Percentiles rank a stretch among this genome's conserved stretches.
These are phyloP conservation scores for Sisymbrium irio DNA, from an alignment of 345 rosid species.

Conservation along the genomic window DNA sequence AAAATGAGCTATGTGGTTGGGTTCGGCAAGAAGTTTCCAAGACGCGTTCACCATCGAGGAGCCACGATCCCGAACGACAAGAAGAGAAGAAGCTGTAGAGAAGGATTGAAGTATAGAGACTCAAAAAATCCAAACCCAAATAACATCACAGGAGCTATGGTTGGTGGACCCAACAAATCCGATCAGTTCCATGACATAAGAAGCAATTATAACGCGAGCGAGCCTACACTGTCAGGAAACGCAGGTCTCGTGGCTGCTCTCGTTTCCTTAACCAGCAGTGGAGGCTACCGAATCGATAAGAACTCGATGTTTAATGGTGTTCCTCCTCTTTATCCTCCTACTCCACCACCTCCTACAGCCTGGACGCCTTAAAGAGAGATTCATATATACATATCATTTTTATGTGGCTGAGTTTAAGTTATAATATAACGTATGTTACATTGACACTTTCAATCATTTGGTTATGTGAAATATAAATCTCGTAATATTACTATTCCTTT, in stretches of 20 bases:
- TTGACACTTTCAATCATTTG: not conserved
- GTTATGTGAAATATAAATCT: not conserved
- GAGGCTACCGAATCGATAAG: conserved; percentile 50
- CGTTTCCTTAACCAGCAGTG: conserved; percentile 58
- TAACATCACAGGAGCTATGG: conserved; percentile 88
- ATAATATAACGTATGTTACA: not conserved
- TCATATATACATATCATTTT: not conserved
- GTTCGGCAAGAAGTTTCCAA: conserved; percentile 65
- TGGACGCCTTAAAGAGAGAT: conserved; percentile 61
- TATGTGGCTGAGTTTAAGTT: not conserved
- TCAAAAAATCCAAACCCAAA: conserved; percentile 55
- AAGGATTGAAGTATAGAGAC: conserved; percentile 69
- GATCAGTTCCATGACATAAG: conserved; percentile 68
- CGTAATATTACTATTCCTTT: not conserved
- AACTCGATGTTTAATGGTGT: conserved; percentile 65
- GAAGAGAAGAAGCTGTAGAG: conserved; percentile 60
- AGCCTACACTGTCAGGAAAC: conserved; percentile 80
- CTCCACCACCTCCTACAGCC: conserved; percentile 72
- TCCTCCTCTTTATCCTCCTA: conserved; percentile 73
- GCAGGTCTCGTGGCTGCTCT: conserved; percentile 87
- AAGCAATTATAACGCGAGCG: conserved; percentile 52
- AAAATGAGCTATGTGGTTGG: conserved; percentile 91
- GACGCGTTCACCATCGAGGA: conserved; percentile 74
- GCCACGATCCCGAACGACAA: conserved; percentile 66
- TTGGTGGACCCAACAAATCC: conserved; percentile 67